Conservation (phyloP, 2,329 filamentous ascomycete species). For the Beauveria sp. region DNA sequence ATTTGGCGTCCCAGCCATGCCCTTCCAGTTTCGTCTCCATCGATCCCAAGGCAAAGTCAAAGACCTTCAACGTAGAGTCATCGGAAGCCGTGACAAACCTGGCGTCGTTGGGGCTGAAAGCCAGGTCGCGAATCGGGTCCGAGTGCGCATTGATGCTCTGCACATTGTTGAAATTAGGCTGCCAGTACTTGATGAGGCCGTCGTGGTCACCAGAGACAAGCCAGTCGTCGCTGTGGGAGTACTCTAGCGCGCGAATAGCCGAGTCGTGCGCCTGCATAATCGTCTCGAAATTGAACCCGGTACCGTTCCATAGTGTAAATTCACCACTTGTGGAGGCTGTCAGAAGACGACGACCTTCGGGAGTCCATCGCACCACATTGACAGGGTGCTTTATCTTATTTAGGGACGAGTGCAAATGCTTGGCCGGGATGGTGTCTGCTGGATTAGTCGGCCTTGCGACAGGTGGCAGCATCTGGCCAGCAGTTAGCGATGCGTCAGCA, state of each 20-base stretch:
- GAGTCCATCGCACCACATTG: slow-evolving; percentile 96
- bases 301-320: slow-evolving; percentile 98
- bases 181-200: slow-evolving; percentile 96
- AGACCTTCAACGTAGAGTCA: slow-evolving; percentile 88
- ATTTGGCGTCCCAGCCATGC: slow-evolving; percentile 98
- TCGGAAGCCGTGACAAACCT: slow-evolving; percentile 97
- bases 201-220: slow-evolving; percentile 92
- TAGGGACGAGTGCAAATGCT: slow-evolving; percentile 92
- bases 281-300: slow-evolving; percentile 98
- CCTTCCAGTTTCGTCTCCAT: slow-evolving; percentile 80
- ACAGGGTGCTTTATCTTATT: slow-evolving; percentile 98
- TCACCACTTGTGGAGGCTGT: slow-evolving; percentile 95
- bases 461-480: slow-evolving; percentile 72
- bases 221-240: slow-evolving; percentile 96
- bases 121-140: slow-evolving; percentile 82
- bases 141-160: slow-evolving; percentile 87
- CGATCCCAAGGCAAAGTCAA: slow-evolving; percentile 82
- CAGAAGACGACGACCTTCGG: slow-evolving; percentile 82
- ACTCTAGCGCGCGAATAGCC: slow-evolving; percentile 73
- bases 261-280: slow-evolving; percentile 97
- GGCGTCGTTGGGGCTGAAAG: slow-evolving; percentile 86
- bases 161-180: slow-evolving; percentile 98
- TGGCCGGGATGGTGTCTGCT: slow-evolving; percentile 84
- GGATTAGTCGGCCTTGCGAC: slow-evolving; percentile 65
- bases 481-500: slow-evolving; percentile 14